phyloP scores from a whole-genome alignment of 1,284 basidiomycete species.

The Sanguinoderma infundibulare region DNA sequence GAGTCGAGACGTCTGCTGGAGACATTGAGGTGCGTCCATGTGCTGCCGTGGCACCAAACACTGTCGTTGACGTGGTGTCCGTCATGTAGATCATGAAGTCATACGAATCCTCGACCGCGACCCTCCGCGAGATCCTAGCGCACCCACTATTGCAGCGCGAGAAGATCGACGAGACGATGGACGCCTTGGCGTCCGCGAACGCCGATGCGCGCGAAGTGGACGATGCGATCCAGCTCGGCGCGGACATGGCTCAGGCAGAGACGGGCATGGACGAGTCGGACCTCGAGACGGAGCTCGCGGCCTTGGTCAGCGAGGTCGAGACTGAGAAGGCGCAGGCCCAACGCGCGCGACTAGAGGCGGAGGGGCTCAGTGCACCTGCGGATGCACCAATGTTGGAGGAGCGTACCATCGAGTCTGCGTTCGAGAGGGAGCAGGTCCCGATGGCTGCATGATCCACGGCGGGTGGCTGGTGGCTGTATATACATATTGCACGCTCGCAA shows the following conservation, averaged over 20 bases:
- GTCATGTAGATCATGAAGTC: slow-evolving; percentile 77
- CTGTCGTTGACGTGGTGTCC: background rate
- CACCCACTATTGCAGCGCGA: slow-evolving; percentile 82
- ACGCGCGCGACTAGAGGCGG: slow-evolving; percentile 13
- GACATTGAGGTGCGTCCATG: slow-evolving; percentile 77
- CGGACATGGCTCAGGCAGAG: slow-evolving; percentile 58
- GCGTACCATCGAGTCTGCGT: background rate
- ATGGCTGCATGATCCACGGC: slow-evolving; percentile 1
- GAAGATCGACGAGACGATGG: slow-evolving; percentile 85
- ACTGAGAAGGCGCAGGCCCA: slow-evolving; percentile 39
- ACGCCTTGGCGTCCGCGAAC: slow-evolving; percentile 82
- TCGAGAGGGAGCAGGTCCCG: slow-evolving; percentile 6
- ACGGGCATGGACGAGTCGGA: slow-evolving; percentile 58
- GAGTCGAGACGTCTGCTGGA: slow-evolving; percentile 86
- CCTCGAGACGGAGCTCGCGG: slow-evolving; percentile 63
- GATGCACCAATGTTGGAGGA: background rate
- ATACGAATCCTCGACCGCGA: slow-evolving; percentile 82
- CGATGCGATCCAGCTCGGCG: slow-evolving; percentile 72
- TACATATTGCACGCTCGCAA: background rate
- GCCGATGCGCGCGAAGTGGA: slow-evolving; percentile 85
- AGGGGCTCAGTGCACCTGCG: slow-evolving; percentile 5
- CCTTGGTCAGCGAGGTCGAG: slow-evolving; percentile 55
- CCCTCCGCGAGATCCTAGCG: slow-evolving; percentile 75
- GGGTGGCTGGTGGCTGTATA: background rate
- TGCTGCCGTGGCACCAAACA: background rate